phyloP scores from a whole-genome alignment of 1,139 yeast genomes.

The Pichia sp. region DNA sequence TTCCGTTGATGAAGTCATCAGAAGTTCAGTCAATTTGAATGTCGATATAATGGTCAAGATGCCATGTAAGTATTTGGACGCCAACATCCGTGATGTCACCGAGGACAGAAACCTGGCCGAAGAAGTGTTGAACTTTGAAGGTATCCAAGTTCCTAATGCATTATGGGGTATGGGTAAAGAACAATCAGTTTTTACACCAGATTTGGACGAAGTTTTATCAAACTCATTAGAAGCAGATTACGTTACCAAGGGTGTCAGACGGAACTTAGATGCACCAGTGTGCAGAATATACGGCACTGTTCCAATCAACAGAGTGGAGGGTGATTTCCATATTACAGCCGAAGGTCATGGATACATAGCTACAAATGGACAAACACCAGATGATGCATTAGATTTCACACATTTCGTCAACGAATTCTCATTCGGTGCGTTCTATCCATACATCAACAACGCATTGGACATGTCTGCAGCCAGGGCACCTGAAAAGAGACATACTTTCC shows the following conservation, averaged over 20 bases:
- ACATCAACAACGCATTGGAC: slow-evolving; percentile 83
- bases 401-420: slow-evolving; percentile 87
- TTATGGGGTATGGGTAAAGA: slow-evolving; percentile 42
- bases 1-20: slow-evolving; percentile 63
- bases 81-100: slow-evolving; percentile 77
- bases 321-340: slow-evolving; percentile 83
- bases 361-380: slow-evolving; percentile 41
- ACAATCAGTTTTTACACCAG: slow-evolving; percentile 56
- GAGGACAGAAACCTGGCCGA: slow-evolving; percentile 76
- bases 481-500: slow-evolving; percentile 41
- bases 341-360: slow-evolving; percentile 62
- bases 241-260: slow-evolving; percentile 39
- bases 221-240: slow-evolving; percentile 68
- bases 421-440: slow-evolving; percentile 89
- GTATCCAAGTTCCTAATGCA: slow-evolving; percentile 49
- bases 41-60: slow-evolving; percentile 78
- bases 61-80: slow-evolving; percentile 77
- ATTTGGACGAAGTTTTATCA: slow-evolving; percentile 61
- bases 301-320: slow-evolving; percentile 83
- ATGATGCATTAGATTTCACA: slow-evolving; percentile 65
- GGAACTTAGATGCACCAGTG: slow-evolving; percentile 61
- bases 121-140: slow-evolving; percentile 69
- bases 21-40: slow-evolving; percentile 64
- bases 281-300: slow-evolving; percentile 88
- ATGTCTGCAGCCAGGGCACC: slow-evolving; percentile 58